Percentiles rank a stretch among this genome's conserved stretches.
Evolutionary conservation across 208 protist genomes (phyloP).

Genomic region (Crithidia brevicula): DNA sequence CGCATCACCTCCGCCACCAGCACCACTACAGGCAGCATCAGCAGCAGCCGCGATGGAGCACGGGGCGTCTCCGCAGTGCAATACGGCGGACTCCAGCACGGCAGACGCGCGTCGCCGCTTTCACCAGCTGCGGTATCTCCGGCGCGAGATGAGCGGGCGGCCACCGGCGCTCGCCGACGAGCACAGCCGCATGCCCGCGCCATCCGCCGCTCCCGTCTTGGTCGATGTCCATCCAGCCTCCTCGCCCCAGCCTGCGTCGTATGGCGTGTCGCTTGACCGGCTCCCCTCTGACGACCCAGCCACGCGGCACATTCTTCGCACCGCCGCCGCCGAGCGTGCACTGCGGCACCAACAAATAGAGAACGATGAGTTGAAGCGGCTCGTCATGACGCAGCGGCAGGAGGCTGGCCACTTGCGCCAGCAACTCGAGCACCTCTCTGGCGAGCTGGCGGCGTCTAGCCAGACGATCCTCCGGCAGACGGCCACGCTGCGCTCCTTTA

Average conservation of each 20-base stretch:
- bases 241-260: background rate
- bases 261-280: constrained; percentile 21
- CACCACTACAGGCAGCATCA: too few species aligned
- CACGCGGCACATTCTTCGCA: constrained; percentile 29
- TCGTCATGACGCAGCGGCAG: constrained; percentile 28
- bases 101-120: constrained; percentile 19
- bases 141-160: constrained; percentile 27
- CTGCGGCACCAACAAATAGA: constrained; percentile 50
- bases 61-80: too few species aligned
- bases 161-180: background rate
- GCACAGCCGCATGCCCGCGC: background rate
- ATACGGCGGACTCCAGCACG: too few species aligned
- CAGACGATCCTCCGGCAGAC: constrained; percentile 61
- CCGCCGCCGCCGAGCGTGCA: constrained; percentile 47
- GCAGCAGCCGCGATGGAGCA: background rate
- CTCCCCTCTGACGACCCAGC: constrained; percentile 14
- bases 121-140: constrained; percentile 22
- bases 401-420: constrained; percentile 39
- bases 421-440: constrained; percentile 50
- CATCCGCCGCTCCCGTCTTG: background rate
- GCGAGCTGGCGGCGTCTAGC: constrained; percentile 64
- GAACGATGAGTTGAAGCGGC: constrained; percentile 55
- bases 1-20: too few species aligned
- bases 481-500: constrained; percentile 47
- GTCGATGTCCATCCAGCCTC: background rate